Base-by-base conservation (phyloP, 257 asterid genomes). In the Penstemon eatonii region DNA sequence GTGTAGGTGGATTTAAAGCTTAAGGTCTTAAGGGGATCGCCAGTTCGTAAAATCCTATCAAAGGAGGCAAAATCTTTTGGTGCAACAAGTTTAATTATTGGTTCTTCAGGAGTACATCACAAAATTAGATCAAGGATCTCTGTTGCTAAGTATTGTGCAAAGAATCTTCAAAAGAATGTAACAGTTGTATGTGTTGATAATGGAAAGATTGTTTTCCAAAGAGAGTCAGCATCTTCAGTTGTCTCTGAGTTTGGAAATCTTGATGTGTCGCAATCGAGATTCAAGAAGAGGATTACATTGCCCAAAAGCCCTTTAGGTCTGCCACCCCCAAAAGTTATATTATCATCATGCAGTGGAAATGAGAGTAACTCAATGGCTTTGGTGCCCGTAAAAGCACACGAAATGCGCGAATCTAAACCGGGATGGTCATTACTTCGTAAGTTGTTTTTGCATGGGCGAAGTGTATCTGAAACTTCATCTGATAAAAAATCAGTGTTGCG, bases 1-100 rank as follows among this genome's bases (percentile, higher is more conserved):
- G 36, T 69, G 65, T 74, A 92, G 98, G 89, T 92, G 69, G 95
- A 90, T 78, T 75, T 92, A 69, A 90, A 92, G 92, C 87, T 92
- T 55, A 90, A 88, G 85, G 84, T 92, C 12, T 81, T 94, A 67
- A 89, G 90, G 79, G 98, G 97, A 64, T 72, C 85, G 19, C 84
- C 97, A 45, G 81, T 77, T 56, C 89, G 84, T 56, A 88, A 86
- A 65, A 71, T 88, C 77, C 79, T 92, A 63, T 75, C 72, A 54
- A 86, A 65, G 46, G 96, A 90, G 80, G 87, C 85, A 7, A 78
- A 81, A 69, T 78, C 77, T 61, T 83, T 79, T 77, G 83, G 86
- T 18, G 89, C 97, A 2, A 72, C 80, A 10, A 75, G 82, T 80
- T 76, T 92, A 70, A 83, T 92, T 57, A 75, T 92, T 15, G 97